phyloP scores from a whole-genome alignment of 78 protist genomes.

The Fonticula alba region DNA sequence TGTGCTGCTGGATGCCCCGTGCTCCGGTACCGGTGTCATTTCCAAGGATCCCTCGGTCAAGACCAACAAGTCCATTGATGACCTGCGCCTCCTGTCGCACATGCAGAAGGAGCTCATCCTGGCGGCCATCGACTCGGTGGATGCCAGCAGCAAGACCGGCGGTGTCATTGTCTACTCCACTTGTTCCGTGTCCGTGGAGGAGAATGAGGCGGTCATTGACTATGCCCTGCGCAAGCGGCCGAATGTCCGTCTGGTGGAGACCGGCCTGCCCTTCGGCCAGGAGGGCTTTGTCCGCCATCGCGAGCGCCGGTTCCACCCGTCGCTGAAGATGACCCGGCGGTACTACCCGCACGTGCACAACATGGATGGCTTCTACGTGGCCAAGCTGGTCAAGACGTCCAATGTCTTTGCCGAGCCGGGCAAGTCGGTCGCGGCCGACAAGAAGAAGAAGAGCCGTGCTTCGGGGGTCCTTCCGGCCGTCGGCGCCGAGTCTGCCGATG shows the following conservation, averaged over 20 bases:
- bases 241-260: constrained; percentile 55
- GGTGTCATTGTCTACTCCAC: constrained; percentile 81
- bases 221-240: constrained; percentile 70
- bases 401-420: too few relatives aligned
- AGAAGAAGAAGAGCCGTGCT: too few relatives aligned
- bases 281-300: constrained; percentile 49
- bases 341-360: constrained; percentile 96
- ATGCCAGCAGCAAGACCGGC: constrained; percentile 63
- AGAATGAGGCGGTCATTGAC: constrained; percentile 92
- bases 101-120: constrained; percentile 86
- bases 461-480: too few relatives aligned
- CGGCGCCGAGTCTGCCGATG: too few relatives aligned
- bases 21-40: constrained; percentile 96
- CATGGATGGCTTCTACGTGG: constrained; percentile 98
- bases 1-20: constrained; percentile 97
- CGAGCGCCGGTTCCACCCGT: constrained; percentile 54
- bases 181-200: constrained; percentile 57
- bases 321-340: constrained; percentile 43
- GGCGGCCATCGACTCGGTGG: constrained; percentile 80
- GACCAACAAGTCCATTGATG: constrained; percentile 45
- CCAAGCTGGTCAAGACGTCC: constrained; percentile 83
- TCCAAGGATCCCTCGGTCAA: constrained; percentile 75
- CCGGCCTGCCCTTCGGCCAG: constrained; percentile 69
- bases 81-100: constrained; percentile 49
- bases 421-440: too few relatives aligned